Percentiles rank a stretch among this genome's conserved stretches.
Evolutionary conservation across 176 grass and related monocot genomes (phyloP).

Genomic region (Oropetium thomaeum): DNA sequence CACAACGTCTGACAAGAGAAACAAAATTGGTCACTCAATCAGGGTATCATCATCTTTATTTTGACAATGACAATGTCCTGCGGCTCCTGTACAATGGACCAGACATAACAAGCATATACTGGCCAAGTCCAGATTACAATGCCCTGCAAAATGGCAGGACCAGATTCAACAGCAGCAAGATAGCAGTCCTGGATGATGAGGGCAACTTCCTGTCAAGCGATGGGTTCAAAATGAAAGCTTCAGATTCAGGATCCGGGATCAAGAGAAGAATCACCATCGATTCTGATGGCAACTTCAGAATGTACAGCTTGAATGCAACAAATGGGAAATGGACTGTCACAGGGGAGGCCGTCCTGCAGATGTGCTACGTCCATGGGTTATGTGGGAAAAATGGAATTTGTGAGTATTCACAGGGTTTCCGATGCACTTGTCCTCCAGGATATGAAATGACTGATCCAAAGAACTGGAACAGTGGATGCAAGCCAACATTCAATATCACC

Average conservation of each 20-base stretch:
- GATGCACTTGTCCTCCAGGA: constrained; percentile 62
- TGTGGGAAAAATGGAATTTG: constrained; percentile 75
- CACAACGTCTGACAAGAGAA: constrained; percentile 36
- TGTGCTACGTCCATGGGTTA: constrained; percentile 65
- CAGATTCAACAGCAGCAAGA: constrained; percentile 51
- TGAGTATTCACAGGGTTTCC: constrained; percentile 31
- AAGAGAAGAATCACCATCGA: constrained; percentile 60
- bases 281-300: constrained; percentile 69
- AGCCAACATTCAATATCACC: constrained; percentile 34
- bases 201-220: constrained; percentile 62
- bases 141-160: constrained; percentile 44
- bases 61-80: constrained; percentile 69
- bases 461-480: constrained; percentile 67
- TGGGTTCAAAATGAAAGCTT: constrained; percentile 37
- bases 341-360: constrained; percentile 33
- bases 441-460: constrained; percentile 52
- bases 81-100: constrained; percentile 52
- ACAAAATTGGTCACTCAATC: constrained; percentile 32
- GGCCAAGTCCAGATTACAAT: constrained; percentile 51
- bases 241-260: constrained; percentile 38
- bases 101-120: constrained; percentile 66
- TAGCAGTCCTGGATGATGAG: constrained; percentile 41
- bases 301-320: constrained; percentile 77
- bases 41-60: constrained; percentile 44
- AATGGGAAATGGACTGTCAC: constrained; percentile 46